Evolutionary conservation across 441 rosid species (phyloP).

Genomic region (Caryocar brasiliense): DNA sequence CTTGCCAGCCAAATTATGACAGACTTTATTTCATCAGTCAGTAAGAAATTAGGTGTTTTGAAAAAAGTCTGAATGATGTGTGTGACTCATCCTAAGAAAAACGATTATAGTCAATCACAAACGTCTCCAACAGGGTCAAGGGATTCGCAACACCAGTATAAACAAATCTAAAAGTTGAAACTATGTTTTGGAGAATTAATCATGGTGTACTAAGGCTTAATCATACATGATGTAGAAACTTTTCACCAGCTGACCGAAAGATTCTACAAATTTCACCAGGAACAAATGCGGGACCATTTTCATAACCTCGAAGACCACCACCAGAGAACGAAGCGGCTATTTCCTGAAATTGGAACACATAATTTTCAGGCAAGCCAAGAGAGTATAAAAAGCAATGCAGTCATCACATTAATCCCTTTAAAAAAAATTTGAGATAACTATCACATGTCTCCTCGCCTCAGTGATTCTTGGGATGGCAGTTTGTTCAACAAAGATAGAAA

Average conservation of each 20-base stretch:
- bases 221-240: constrained; percentile 75
- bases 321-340: constrained; percentile 76
- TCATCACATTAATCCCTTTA: not conserved
- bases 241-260: constrained; percentile 75
- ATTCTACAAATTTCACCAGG: constrained; percentile 84
- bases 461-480: constrained; percentile 74
- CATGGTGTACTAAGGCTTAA: constrained; percentile 4
- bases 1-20: too few relatives aligned
- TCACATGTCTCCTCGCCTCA: constrained; percentile 48
- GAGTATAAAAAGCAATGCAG: constrained; percentile 4
- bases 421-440: not conserved
- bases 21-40: too few relatives aligned
- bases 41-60: too few relatives aligned
- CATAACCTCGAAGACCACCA: constrained; percentile 50
- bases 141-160: too few relatives aligned
- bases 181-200: not conserved
- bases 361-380: constrained; percentile 9
- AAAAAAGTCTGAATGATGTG: too few relatives aligned
- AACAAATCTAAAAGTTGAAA: not conserved
- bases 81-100: too few relatives aligned
- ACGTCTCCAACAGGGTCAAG: too few relatives aligned
- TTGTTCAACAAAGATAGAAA: constrained; percentile 81
- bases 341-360: constrained; percentile 48
- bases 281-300: constrained; percentile 70
- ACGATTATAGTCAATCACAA: too few relatives aligned